Conservation (phyloP, 805 yeast genomes). For the Candida tibetensis region DNA sequence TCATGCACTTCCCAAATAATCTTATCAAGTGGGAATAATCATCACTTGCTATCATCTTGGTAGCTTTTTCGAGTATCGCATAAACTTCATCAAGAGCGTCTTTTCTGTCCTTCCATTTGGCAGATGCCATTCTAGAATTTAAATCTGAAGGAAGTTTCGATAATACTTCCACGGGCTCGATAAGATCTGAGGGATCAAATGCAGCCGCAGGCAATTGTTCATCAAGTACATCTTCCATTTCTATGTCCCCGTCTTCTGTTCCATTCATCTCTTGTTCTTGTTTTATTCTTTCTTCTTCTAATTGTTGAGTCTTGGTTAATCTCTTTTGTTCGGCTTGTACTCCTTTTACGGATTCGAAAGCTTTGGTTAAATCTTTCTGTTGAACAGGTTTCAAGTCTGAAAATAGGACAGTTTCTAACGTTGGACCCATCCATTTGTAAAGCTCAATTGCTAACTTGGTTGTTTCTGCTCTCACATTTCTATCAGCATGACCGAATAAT, state of each 20-base stretch:
- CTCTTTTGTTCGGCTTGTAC: slow-evolving; percentile 51
- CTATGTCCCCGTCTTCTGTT: slow-evolving; percentile 18
- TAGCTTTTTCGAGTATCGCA: slow-evolving; percentile 49
- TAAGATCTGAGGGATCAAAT: slow-evolving; percentile 67
- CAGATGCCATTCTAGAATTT: slow-evolving; percentile 49
- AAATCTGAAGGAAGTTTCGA: slow-evolving; percentile 66
- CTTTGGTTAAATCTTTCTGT: slow-evolving; percentile 74
- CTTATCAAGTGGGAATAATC: slow-evolving; percentile 69
- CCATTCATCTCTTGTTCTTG: slow-evolving; percentile 1
- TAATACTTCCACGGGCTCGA: slow-evolving; percentile 67
- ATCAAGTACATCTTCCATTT: slow-evolving; percentile 29
- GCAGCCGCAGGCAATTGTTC: slow-evolving; percentile 8
- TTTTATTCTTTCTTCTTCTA: slow-evolving; percentile 19
- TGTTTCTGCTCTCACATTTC: slow-evolving; percentile 79
- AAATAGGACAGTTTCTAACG: slow-evolving; percentile 57
- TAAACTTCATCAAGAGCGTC: slow-evolving; percentile 70
- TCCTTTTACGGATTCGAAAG: slow-evolving; percentile 53
- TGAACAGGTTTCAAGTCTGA: slow-evolving; percentile 86
- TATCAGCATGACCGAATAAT: slow-evolving; percentile 82
- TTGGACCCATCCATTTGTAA: slow-evolving; percentile 69
- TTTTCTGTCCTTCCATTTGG: slow-evolving; percentile 90
- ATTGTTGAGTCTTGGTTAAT: slow-evolving; percentile 52
- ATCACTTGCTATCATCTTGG: slow-evolving; percentile 51
- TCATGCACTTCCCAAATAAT: slow-evolving; percentile 65
- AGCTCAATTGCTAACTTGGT: slow-evolving; percentile 64